Evolutionary conservation across 495 filamentous ascomycete genomes (phyloP), one percentile per base, ranked within the genome.

Genomic region (Aspergillus sclerotiicarbonarius): DNA sequence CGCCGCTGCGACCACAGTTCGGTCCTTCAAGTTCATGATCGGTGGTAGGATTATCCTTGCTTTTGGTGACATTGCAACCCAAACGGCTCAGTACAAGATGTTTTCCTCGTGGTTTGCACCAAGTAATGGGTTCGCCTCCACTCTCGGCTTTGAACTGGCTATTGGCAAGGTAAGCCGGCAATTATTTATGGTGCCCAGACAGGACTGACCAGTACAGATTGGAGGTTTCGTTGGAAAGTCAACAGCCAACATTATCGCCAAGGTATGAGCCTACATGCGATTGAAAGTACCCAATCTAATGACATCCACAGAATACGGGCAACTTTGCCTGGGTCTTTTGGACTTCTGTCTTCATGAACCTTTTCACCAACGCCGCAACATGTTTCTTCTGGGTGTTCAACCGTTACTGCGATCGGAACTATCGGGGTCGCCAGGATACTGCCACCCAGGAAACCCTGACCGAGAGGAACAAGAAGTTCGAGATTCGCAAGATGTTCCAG

Each of bases 91-190:
- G 46, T 78, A 80, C 50, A 80, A 80, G 46, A 76, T 80, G 69
- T 80, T 78, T 50, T 80, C 76, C 0, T 77, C 74, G 0, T 80
- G 75, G 75, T 78, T 80, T 57, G 64, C 75, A 2, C 74, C 76
- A 2, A 76, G 65, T 32, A 71, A 73, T 58, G 76, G 76, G 18
- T 80, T 80, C 60, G 75, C 75, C 9, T 74, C 75, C 0, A 77
- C 73, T 10, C 62, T 80, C 3, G 71, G 65, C 0, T 73, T 76
- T 43, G 73, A 78, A 61, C 58, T 78, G 45, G 75, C 70, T 0
- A 70, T 78, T 58, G 72, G 75, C 8, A 78, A 76, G 58, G 71
- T 71, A 58, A 51, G 61, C 30, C 1, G 18, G 12, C 12, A n/a
- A 13, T 25, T n/a, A 16, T 5, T 44, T 20, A 45, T 1, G 6